Conservation (phyloP, 1,284 basidiomycete genomes). For the Flammula alnicola region DNA sequence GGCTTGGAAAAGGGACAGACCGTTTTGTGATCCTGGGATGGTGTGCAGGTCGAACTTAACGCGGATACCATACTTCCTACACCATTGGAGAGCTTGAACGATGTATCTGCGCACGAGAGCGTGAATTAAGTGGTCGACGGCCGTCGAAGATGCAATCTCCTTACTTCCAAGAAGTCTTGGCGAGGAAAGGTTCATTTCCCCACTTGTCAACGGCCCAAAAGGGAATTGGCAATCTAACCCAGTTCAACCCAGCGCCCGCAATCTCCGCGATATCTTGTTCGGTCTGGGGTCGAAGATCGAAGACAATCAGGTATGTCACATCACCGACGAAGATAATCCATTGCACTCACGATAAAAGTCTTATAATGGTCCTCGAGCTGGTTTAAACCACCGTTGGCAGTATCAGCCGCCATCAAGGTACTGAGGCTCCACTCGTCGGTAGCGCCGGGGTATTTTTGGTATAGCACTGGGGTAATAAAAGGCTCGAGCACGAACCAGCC, state of each 20-base stretch:
- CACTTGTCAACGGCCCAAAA: conserved; percentile 87
- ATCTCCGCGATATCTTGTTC: too few species aligned
- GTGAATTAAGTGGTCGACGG: too few species aligned
- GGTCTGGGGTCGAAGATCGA: conserved; percentile 80
- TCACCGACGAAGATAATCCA: conserved; percentile 1
- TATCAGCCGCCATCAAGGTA: conserved; percentile 60
- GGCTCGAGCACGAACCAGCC: too few species aligned
- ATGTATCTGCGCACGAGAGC: conserved; percentile 56
- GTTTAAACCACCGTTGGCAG: conserved; percentile 55
- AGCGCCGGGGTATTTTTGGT: too few species aligned
- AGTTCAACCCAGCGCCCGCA: conserved; percentile 87
- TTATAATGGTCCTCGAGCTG: conserved; percentile 81
- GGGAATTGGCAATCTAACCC: conserved; percentile 81
- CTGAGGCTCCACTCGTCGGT: too few species aligned
- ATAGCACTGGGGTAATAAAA: too few species aligned
- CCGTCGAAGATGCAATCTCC: too few species aligned
- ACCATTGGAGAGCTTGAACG: conserved; percentile 78
- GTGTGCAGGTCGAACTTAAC: conserved; percentile 88
- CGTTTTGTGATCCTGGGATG: too few species aligned
- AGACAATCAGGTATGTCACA: neutral
- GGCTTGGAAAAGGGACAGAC: too few species aligned
- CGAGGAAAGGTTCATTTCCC: conserved; percentile 73
- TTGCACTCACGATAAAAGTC: conserved; percentile 74
- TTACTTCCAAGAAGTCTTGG: too few species aligned
- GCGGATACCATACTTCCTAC: conserved; percentile 87